phyloP scores from a whole-genome alignment of 495 filamentous ascomycete species.

The Lineolata rhizophorae region DNA sequence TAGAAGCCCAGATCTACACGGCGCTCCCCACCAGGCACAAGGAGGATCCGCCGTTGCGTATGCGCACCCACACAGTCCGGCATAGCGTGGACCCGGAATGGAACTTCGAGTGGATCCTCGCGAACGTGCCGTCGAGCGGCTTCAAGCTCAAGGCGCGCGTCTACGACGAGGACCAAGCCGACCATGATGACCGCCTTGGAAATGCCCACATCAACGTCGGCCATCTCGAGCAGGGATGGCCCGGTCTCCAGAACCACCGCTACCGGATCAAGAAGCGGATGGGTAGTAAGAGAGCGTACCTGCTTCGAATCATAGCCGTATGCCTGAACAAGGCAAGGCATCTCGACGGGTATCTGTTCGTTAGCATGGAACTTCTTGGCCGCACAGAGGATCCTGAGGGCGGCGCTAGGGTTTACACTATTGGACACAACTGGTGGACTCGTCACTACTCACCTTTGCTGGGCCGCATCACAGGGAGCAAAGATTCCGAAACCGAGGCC shows the following conservation, averaged over 20 bases:
- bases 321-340: slow-evolving; percentile 31
- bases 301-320: slow-evolving; percentile 39
- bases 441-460: slow-evolving; percentile 80
- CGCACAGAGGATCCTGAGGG: slow-evolving; percentile 29
- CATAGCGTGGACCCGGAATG: slow-evolving; percentile 50
- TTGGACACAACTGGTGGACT: slow-evolving; percentile 54
- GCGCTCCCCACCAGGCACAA: slow-evolving; percentile 50
- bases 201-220: slow-evolving; percentile 48
- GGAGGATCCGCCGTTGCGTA: slow-evolving; percentile 47
- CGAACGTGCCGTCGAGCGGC: slow-evolving; percentile 58
- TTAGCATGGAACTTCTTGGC: slow-evolving; percentile 58
- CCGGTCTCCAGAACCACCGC: slow-evolving; percentile 36
- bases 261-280: slow-evolving; percentile 64
- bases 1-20: slow-evolving; percentile 43
- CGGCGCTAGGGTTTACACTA: slow-evolving; percentile 55
- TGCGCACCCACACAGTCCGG: slow-evolving; percentile 55
- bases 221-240: slow-evolving; percentile 37
- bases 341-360: slow-evolving; percentile 33
- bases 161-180: slow-evolving; percentile 72
- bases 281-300: slow-evolving; percentile 67
- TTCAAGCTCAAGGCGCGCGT: slow-evolving; percentile 62
- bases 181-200: slow-evolving; percentile 74
- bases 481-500: slow-evolving; percentile 17
- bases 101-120: slow-evolving; percentile 72
- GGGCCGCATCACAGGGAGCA: slow-evolving; percentile 36